phyloP scores from a whole-genome alignment of 148 eudicot species.

The Camellia granthamiana region DNA sequence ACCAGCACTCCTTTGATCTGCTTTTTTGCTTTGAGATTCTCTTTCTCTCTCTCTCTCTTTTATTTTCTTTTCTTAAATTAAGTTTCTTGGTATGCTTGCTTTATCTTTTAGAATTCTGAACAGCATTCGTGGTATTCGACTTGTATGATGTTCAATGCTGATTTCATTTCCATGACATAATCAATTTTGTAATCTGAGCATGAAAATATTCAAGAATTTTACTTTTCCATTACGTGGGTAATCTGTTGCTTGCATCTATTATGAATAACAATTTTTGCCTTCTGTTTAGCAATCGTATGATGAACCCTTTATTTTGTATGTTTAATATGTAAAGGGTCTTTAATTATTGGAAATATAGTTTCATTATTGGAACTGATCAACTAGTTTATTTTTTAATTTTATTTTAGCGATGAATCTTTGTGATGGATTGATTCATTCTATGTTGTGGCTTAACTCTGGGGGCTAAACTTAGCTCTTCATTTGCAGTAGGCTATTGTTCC shows the following conservation, averaged over 20 bases:
- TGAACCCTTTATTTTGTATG: not conserved
- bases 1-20: no score
- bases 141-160: not conserved
- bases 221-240: not conserved
- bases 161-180: not conserved
- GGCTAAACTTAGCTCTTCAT: not conserved
- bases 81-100: not conserved
- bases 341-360: not conserved
- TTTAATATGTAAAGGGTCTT: not conserved
- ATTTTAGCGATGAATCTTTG: not conserved
- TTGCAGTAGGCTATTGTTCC: conserved; percentile 49
- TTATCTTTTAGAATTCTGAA: not conserved
- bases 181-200: conserved; percentile 5
- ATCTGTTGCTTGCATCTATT: not conserved
- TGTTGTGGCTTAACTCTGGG: not conserved
- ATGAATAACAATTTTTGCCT: not conserved
- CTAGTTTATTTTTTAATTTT: not conserved
- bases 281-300: not conserved
- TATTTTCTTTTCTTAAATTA: not conserved
- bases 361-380: not conserved
- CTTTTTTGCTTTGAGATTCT: not conserved
- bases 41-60: not conserved
- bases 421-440: not conserved
- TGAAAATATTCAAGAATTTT: not conserved
- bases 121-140: not conserved